A percentile compares a stretch with the other conserved stretches of the same genome.
Evolutionary conservation across 2,329 filamentous ascomycete species (phyloP).

Genomic region (Diaporthe sp.): DNA sequence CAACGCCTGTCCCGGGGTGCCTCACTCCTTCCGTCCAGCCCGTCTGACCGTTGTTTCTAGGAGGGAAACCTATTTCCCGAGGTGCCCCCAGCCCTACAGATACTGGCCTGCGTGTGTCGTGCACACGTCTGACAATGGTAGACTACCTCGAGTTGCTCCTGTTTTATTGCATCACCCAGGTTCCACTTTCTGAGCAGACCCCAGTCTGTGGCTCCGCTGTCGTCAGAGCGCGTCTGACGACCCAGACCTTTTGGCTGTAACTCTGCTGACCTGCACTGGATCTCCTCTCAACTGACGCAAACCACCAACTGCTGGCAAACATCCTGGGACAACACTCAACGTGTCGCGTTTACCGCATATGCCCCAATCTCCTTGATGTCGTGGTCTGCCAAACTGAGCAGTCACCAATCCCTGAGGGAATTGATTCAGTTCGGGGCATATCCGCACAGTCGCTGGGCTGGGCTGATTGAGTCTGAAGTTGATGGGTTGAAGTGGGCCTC

Average conservation of each 20-base stretch:
- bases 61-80: neutral
- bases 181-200: slow-evolving; percentile 27
- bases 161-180: slow-evolving; percentile 23
- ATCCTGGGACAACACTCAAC: neutral
- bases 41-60: neutral
- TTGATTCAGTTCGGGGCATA: slow-evolving; percentile 10
- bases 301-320: neutral
- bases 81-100: neutral
- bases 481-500: neutral
- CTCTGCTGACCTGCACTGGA: slow-evolving; percentile 31
- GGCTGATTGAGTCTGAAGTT: slow-evolving; percentile 12
- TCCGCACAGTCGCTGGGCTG: slow-evolving; percentile 6
- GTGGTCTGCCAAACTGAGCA: neutral
- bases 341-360: neutral
- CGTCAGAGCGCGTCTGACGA: slow-evolving; percentile 37
- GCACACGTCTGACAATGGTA: neutral
- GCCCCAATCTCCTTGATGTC: neutral
- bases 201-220: slow-evolving; percentile 38
- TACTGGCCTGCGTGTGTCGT: neutral
- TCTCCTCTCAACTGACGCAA: slow-evolving; percentile 17
- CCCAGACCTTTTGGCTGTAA: neutral
- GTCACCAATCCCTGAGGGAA: neutral
- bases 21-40: neutral
- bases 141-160: neutral
- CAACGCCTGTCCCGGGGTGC: neutral